Evolutionary conservation across 768 basidiomycete species (phyloP), one percentile per base, ranked within the genome.

Genomic region (Cystoderma amianthinum): DNA sequence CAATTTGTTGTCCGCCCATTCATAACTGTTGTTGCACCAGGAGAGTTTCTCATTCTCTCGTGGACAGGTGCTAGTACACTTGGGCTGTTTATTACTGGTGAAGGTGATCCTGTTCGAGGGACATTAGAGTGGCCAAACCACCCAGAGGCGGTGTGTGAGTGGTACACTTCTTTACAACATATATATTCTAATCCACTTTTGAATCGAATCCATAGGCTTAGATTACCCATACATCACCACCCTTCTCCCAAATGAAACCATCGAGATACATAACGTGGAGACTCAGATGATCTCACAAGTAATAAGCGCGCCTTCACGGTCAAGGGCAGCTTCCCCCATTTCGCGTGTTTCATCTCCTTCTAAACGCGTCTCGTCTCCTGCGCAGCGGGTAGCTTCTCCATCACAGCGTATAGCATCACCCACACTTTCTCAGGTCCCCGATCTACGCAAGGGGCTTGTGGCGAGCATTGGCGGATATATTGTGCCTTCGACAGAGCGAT

Each of bases 31-130:
- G 75, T 94, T 18, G 70, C 74, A 24, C 77, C 78, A 21, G 78
- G 75, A 48, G 93, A 96, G 58, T 96, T 93, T 50, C 72, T 97
- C 32, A 71, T 96, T 16, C 68, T 90, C 12, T 87, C 86, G 2
- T 93, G 85, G 76, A 92, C 83, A 1, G 94, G 89, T 11, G 63
- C 69, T 3, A 79, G 74, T 39, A 87, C 88, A 0, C 66, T 97
- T 30, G 94, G 94, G 0, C 64, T 98, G 7, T 98, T 97, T 51
- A 71, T 97, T 48, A 89, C 76, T 11, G 76, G 80, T 0, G 75
- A 78, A 2, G 93, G 91, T 0, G 92, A 95, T 58, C 91, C 94
- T 3, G 82, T 91, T 5, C 74, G 93, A 35, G 92, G 92, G 2
- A 94, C 93, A 2, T 63, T 96, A 33, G 77, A 90, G 55, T 96